Evolutionary conservation across 2,329 filamentous ascomycete genomes (phyloP).

Genomic region (Chaetomium globosum): DNA sequence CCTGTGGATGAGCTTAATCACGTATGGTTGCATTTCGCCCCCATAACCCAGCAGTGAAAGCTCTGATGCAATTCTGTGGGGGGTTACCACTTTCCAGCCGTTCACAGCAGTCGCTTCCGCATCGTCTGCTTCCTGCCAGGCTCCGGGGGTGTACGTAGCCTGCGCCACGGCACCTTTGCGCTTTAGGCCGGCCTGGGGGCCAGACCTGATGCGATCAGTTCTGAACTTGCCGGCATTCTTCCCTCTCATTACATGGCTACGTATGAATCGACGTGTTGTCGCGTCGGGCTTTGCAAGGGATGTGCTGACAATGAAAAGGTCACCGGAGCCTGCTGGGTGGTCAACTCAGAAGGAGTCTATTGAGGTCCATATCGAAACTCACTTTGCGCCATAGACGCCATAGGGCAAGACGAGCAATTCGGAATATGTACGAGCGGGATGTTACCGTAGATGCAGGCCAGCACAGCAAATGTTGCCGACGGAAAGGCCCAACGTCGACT

Average conservation of each 20-base stretch:
- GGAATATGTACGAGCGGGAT: neutral
- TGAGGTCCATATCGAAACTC: neutral
- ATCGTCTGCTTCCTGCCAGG: neutral
- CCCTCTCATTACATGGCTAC: slow-evolving; percentile 40
- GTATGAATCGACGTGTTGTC: slow-evolving; percentile 36
- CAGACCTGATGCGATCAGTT: slow-evolving; percentile 7
- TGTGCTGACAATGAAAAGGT: slow-evolving; percentile 20
- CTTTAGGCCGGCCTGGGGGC: neutral
- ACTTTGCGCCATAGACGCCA: neutral
- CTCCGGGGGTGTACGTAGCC: neutral
- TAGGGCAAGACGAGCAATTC: neutral
- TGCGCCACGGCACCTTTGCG: neutral
- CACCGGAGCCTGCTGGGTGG: neutral
- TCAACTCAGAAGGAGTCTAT: neutral
- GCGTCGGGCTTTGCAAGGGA: slow-evolving; percentile 30
- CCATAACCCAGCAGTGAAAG: slow-evolving; percentile 1
- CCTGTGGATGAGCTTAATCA: neutral
- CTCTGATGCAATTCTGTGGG: slow-evolving; percentile 11
- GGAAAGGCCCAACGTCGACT: neutral
- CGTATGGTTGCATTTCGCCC: slow-evolving; percentile 7
- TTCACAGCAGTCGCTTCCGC: neutral
- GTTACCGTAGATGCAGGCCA: neutral
- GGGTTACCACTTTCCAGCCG: slow-evolving; percentile 4
- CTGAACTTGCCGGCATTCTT: slow-evolving; percentile 35
- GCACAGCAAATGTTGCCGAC: neutral